Evolutionary conservation across 225 moss, liverwort and hornwort genomes (phyloP).

Genomic region (Bryum argenteum): DNA sequence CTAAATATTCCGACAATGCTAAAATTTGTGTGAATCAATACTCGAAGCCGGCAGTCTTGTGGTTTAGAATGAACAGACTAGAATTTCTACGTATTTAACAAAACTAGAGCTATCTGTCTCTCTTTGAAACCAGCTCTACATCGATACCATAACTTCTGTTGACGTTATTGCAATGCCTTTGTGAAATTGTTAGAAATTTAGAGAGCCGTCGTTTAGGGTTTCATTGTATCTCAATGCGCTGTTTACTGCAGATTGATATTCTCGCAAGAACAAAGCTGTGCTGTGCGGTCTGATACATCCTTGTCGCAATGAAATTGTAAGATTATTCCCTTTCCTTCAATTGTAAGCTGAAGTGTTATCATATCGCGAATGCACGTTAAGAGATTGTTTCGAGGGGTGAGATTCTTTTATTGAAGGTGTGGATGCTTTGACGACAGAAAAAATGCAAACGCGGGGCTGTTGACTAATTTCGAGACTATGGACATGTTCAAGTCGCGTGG

Average conservation of each 20-base stretch:
- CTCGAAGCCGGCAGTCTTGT: too few species aligned
- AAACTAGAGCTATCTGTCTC: too few species aligned
- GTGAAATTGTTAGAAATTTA: too few species aligned
- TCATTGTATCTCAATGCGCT: background rate
- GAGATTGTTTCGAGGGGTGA: background rate
- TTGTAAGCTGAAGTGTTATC: background rate
- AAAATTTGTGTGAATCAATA: too few species aligned
- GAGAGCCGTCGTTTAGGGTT: too few species aligned
- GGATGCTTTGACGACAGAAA: conserved; percentile 36
- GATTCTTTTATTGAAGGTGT: background rate
- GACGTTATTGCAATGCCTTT: too few species aligned
- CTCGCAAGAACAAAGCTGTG: background rate
- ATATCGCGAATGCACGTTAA: background rate
- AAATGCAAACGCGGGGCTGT: conserved; percentile 74
- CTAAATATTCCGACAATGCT: too few species aligned
- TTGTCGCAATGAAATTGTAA: conserved; percentile 41
- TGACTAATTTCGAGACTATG: conserved; percentile 86
- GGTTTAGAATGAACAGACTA: too few species aligned
- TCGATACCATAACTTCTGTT: too few species aligned
- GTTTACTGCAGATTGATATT: background rate
- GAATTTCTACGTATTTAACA: too few species aligned
- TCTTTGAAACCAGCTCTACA: too few species aligned
- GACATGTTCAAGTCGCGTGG: conserved; percentile 79
- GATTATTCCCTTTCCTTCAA: background rate
- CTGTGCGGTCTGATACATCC: background rate